These are phyloP conservation scores for Bullera alba DNA, from an alignment of 768 basidiomycete species.

Conservation along the genomic window DNA sequence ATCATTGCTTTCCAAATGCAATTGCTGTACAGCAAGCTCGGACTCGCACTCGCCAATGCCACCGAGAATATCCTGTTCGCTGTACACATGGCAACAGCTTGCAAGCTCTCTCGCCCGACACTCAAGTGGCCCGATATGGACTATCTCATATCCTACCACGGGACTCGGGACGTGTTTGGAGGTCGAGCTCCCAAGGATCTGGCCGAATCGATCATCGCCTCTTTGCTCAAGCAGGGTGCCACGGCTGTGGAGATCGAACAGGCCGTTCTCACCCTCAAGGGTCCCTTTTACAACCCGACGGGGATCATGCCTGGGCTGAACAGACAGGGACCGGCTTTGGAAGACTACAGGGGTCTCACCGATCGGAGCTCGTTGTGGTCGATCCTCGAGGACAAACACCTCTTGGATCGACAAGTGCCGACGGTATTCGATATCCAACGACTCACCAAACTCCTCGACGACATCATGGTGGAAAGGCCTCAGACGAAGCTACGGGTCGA, in stretches of 20 bases:
- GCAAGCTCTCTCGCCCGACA: neutral
- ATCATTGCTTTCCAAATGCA: constrained; percentile 6
- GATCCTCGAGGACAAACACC: neutral
- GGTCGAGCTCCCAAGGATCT: constrained; percentile 6
- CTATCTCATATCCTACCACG: constrained; percentile 2
- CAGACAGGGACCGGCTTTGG: neutral
- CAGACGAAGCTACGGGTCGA: neutral
- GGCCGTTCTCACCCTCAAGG: neutral
- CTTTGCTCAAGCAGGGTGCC: constrained; percentile 6
- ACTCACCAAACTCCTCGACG: constrained; percentile 1
- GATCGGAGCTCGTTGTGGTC: neutral
- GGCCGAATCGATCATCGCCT: constrained; percentile 4
- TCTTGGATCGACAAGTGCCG: neutral
- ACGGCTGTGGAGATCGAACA: constrained; percentile 1
- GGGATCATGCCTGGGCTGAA: neutral
- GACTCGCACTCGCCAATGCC: neutral
- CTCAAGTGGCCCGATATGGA: neutral
- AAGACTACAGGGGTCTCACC: neutral
- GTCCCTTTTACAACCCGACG: neutral
- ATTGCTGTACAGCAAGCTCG: constrained; percentile 4
- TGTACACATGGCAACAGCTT: neutral
- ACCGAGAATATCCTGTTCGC: neutral
- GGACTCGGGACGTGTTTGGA: constrained; percentile 10
- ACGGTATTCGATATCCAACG: neutral
- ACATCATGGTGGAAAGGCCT: neutral